These are phyloP conservation scores for Toxicodendron radicans DNA, from an alignment of 345 rosid species.

Conservation along the genomic window DNA sequence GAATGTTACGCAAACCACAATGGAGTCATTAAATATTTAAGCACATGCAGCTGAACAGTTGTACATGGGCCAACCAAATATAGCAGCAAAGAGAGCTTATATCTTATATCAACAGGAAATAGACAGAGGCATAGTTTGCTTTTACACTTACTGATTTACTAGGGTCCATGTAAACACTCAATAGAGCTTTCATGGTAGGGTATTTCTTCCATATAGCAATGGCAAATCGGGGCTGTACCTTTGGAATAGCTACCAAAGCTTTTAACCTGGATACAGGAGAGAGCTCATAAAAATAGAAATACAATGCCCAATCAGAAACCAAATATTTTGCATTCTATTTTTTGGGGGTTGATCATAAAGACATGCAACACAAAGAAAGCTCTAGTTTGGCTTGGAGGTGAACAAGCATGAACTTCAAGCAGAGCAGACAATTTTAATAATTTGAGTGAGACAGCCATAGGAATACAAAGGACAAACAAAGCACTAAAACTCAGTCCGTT, in stretches of 20 bases:
- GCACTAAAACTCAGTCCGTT: background rate
- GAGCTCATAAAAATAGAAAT: background rate
- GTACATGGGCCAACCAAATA: constrained; percentile 3
- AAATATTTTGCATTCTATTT: background rate
- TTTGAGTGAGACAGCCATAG: background rate
- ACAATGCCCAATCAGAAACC: background rate
- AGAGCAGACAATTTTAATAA: background rate
- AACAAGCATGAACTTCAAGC: background rate
- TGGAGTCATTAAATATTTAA: constrained; percentile 4
- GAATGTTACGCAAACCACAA: background rate
- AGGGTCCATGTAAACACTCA: constrained; percentile 80
- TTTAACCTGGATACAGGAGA: constrained; percentile 59
- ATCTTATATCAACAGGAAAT: background rate
- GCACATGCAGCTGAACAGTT: background rate
- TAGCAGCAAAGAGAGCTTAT: constrained; percentile 6
- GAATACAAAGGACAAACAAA: background rate
- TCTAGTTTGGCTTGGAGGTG: background rate
- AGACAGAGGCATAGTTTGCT: constrained; percentile 5
- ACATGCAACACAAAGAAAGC: background rate
- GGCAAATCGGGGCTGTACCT: constrained; percentile 94
- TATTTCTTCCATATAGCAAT: constrained; percentile 83
- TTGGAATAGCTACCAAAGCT: constrained; percentile 88
- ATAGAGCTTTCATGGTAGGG: constrained; percentile 94
- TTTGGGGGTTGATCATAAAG: background rate
- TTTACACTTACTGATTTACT: constrained; percentile 60